Evolutionary conservation across 139 green algal genomes (phyloP).

Genomic region (Chlamydomonas schloesseri): DNA sequence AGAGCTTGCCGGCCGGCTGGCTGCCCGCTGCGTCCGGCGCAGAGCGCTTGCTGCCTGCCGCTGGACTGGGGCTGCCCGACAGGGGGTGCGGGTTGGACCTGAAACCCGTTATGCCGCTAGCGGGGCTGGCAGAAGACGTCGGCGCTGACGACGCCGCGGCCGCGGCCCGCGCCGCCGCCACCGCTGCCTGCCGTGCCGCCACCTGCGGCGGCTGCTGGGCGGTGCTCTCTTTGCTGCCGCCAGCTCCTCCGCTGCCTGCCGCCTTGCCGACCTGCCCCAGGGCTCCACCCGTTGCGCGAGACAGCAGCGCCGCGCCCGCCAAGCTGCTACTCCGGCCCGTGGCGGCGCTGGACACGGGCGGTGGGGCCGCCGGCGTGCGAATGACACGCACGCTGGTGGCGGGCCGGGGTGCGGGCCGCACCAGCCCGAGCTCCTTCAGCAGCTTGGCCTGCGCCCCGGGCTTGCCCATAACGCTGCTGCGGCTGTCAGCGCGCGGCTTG

Average conservation of each 20-base stretch:
- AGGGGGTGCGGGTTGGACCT: neutral
- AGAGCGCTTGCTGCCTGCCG: neutral
- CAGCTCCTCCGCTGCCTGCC: neutral
- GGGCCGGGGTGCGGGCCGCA: neutral
- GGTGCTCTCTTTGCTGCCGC: neutral
- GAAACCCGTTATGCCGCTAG: neutral
- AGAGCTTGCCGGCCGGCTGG: neutral
- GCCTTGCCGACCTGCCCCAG: neutral
- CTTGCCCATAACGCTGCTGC: neutral
- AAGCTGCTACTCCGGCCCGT: slow-evolving; percentile 25
- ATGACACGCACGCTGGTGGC: neutral
- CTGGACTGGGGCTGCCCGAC: no score
- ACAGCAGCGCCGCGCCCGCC: slow-evolving; percentile 14
- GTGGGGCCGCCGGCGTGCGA: neutral
- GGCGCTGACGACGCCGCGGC: neutral
- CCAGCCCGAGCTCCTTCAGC: slow-evolving; percentile 33
- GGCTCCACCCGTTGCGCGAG: neutral
- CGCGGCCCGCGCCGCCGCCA: neutral
- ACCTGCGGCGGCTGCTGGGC: neutral
- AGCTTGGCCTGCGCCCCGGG: slow-evolving; percentile 32
- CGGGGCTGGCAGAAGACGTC: neutral
- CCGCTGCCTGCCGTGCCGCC: slow-evolving; percentile 3
- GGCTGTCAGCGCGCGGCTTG: slow-evolving; percentile 8
- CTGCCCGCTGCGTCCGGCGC: neutral
- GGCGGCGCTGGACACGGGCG: neutral